Evolutionary conservation across 305 asterid genomes (phyloP).

Genomic region (Fraxinus albicans): DNA sequence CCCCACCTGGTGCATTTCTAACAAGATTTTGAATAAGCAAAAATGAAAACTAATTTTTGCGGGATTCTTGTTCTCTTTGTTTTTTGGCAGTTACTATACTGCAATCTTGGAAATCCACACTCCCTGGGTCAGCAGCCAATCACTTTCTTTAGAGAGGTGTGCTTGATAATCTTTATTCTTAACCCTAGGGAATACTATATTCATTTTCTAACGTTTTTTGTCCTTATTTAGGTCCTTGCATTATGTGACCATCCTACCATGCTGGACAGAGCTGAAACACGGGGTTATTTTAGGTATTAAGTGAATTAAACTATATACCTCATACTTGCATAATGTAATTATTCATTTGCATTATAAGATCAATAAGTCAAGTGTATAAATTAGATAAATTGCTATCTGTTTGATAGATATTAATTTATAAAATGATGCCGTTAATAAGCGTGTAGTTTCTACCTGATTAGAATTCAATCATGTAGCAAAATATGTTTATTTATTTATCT

Average conservation of each 20-base stretch:
- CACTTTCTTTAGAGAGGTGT: constrained; percentile 95
- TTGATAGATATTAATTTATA: not conserved
- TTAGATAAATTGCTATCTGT: not conserved
- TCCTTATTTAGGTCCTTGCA: constrained; percentile 73
- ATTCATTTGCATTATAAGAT: not conserved
- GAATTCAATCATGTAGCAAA: not conserved
- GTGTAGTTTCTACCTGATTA: not conserved
- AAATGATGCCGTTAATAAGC: not conserved
- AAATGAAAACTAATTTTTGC: not conserved
- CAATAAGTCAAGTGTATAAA: not conserved
- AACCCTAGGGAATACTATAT: not conserved
- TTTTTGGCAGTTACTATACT: constrained; percentile 45
- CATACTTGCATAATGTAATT: not conserved
- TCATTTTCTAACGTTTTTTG: constrained; percentile 12
- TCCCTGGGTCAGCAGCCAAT: constrained; percentile 92
- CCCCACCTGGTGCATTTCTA: not conserved
- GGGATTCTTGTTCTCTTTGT: not conserved
- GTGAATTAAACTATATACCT: not conserved
- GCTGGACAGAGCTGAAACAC: constrained; percentile 86
- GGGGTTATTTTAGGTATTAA: constrained; percentile 76
- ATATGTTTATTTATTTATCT: not conserved
- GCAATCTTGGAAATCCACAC: constrained; percentile 97
- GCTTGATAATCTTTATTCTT: not conserved
- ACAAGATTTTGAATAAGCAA: not conserved
- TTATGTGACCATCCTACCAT: constrained; percentile 88